Evolutionary conservation across 1,139 yeast species (phyloP).

Genomic region (Fermentozyma sake): DNA sequence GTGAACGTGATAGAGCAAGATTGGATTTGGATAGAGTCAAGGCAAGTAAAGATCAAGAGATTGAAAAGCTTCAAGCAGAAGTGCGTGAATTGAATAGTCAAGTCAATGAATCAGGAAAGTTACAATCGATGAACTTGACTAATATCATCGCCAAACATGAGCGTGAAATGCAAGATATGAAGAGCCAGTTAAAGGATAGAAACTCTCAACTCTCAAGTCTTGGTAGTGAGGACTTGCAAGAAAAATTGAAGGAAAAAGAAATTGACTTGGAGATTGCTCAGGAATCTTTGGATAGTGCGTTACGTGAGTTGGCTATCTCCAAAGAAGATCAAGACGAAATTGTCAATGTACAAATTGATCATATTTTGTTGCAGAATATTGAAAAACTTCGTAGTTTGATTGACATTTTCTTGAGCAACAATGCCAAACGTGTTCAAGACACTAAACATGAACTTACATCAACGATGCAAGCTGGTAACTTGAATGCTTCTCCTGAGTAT

Average conservation of each 20-base stretch:
- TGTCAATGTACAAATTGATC: conserved; percentile 57
- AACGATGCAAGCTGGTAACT: conserved; percentile 81
- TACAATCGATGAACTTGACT: conserved; percentile 63
- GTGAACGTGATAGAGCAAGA: conserved; percentile 88
- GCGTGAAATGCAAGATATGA: conserved; percentile 44
- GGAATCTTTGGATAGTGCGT: conserved; percentile 74
- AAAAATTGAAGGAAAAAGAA: conserved; percentile 60
- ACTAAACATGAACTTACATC: conserved; percentile 68
- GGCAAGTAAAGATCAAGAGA: conserved; percentile 63
- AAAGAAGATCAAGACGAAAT: conserved; percentile 53
- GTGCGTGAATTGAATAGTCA: conserved; percentile 59
- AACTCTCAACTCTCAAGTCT: conserved; percentile 10
- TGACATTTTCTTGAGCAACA: conserved; percentile 69
- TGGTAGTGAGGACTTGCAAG: conserved; percentile 27
- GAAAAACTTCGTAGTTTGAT: conserved; percentile 53
- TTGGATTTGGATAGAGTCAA: conserved; percentile 72
- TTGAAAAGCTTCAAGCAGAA: conserved; percentile 64
- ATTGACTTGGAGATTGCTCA: conserved; percentile 77
- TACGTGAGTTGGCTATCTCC: conserved; percentile 53
- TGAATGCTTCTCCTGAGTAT: conserved; percentile 71
- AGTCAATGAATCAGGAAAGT: conserved; percentile 59
- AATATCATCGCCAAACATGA: conserved; percentile 62
- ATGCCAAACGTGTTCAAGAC: conserved; percentile 71
- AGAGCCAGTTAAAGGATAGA: conserved; percentile 28
- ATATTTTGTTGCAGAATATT: conserved; percentile 46